phyloP scores from a whole-genome alignment of 225 moss, liverwort and hornwort species.

The Bryoerythrophyllum caledonicum region DNA sequence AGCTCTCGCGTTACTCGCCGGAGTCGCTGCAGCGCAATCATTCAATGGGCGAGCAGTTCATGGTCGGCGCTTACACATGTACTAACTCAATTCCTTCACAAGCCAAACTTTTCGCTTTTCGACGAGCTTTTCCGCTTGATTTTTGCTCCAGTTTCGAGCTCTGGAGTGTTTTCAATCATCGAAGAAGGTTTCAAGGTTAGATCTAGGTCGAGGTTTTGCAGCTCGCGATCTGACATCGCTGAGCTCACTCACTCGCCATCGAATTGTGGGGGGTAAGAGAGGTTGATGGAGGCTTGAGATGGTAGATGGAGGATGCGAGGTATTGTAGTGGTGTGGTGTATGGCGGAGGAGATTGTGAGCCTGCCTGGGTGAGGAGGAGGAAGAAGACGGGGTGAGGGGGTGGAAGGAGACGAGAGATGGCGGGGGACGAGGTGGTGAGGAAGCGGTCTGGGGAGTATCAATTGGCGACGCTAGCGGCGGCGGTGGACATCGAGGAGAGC shows the following conservation, averaged over 20 bases:
- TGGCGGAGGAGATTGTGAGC: slow-evolving; percentile 5
- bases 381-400: slow-evolving; percentile 34
- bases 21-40: background rate
- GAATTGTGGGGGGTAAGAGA: background rate
- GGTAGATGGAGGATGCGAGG: slow-evolving; percentile 31
- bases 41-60: background rate
- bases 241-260: no score
- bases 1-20: no score
- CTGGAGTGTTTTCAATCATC: background rate
- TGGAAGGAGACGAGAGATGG: slow-evolving; percentile 34
- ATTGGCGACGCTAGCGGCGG: slow-evolving; percentile 23
- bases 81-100: background rate
- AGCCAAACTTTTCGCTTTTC: background rate
- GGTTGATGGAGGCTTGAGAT: background rate
- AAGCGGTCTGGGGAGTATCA: slow-evolving; percentile 14
- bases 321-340: background rate
- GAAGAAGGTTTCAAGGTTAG: background rate
- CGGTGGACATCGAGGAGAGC: slow-evolving; percentile 33
- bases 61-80: background rate
- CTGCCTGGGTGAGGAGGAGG: slow-evolving; percentile 36
- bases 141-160: background rate
- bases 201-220: slow-evolving; percentile 15
- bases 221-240: slow-evolving; percentile 1
- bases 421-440: slow-evolving; percentile 16
- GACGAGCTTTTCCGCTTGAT: background rate